phyloP scores from a whole-genome alignment of 2,329 filamentous ascomycete genomes.

The Lachnellula willkommii region DNA sequence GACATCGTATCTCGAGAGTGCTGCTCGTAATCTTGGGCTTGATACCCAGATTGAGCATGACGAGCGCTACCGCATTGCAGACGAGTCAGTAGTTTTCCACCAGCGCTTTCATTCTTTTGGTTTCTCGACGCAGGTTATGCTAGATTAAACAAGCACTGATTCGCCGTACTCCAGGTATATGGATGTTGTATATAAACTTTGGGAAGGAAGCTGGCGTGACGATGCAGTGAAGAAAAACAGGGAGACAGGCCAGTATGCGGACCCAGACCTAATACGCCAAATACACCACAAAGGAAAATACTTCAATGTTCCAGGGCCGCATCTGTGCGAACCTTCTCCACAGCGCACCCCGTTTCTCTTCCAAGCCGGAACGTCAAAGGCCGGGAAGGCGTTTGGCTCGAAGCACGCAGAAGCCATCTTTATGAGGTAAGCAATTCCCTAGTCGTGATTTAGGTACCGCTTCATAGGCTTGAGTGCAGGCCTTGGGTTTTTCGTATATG shows the following conservation, averaged over 20 bases:
- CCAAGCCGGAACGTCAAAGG: constrained; percentile 61
- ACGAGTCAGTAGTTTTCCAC: constrained; percentile 36
- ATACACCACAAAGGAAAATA: constrained; percentile 62
- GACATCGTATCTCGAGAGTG: constrained; percentile 61
- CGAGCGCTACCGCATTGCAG: constrained; percentile 56
- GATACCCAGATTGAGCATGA: constrained; percentile 56
- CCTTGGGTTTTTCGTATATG: too few relatives aligned
- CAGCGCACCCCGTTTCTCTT: constrained; percentile 32
- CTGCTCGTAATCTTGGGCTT: constrained; percentile 56
- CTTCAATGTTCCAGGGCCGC: constrained; percentile 58
- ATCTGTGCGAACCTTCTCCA: constrained; percentile 38
- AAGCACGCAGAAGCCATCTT: constrained; percentile 67
- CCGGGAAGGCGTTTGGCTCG: constrained; percentile 61
- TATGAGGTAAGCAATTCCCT: constrained; percentile 20
- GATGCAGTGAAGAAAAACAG: constrained; percentile 58
- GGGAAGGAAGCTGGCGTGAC: constrained; percentile 23
- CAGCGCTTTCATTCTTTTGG: too few relatives aligned
- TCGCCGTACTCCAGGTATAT: constrained; percentile 38
- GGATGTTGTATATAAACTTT: constrained; percentile 51
- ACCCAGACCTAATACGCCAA: constrained; percentile 34
- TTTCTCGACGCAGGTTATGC: too few relatives aligned
- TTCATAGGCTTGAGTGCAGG: too few relatives aligned
- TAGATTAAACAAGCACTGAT: too few relatives aligned
- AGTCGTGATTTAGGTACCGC: too few relatives aligned
- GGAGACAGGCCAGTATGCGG: constrained; percentile 48